A percentile compares a stretch with the other conserved stretches of the same genome.
Conservation (phyloP, 2,329 filamentous ascomycete genomes). For the Claviceps pazoutovae region DNA sequence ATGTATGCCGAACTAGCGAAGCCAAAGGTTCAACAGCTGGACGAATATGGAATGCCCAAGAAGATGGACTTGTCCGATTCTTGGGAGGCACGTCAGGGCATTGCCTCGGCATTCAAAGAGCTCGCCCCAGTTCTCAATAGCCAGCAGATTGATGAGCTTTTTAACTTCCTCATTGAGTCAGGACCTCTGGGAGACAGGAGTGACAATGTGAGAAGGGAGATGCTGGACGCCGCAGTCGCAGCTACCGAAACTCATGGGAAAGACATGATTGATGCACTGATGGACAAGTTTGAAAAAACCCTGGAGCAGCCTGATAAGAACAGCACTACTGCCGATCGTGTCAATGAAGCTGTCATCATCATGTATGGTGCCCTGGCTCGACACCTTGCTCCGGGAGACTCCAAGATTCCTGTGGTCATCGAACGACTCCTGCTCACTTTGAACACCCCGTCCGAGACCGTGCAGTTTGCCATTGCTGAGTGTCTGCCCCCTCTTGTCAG, state of each 20-base stretch:
- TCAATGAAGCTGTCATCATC: conserved; percentile 95
- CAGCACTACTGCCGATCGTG: conserved; percentile 68
- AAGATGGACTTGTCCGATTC: conserved; percentile 79
- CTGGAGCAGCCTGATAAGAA: conserved; percentile 76
- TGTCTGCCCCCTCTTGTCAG: conserved; percentile 85
- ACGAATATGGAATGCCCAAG: conserved; percentile 87
- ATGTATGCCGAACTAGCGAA: conserved; percentile 70
- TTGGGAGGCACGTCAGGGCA: conserved; percentile 83
- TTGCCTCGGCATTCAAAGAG: conserved; percentile 76
- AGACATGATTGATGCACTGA: conserved; percentile 70
- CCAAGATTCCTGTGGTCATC: conserved; percentile 77
- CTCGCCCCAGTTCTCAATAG: conserved; percentile 57
- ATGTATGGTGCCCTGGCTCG: conserved; percentile 89
- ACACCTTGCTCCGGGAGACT: conserved; percentile 73
- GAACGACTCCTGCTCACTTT: conserved; percentile 74
- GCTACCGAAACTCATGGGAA: conserved; percentile 74
- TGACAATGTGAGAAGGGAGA: conserved; percentile 64
- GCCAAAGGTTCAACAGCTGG: conserved; percentile 67
- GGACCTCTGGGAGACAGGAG: conserved; percentile 81
- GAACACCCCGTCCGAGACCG: conserved; percentile 88
- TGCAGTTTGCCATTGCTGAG: conserved; percentile 91
- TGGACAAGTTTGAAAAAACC: conserved; percentile 80
- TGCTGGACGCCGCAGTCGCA: conserved; percentile 78
- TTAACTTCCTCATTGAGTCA: conserved; percentile 72
- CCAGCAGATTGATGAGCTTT: conserved; percentile 58